Conservation (phyloP, 805 yeast species). For the Ogataea ganodermae region DNA sequence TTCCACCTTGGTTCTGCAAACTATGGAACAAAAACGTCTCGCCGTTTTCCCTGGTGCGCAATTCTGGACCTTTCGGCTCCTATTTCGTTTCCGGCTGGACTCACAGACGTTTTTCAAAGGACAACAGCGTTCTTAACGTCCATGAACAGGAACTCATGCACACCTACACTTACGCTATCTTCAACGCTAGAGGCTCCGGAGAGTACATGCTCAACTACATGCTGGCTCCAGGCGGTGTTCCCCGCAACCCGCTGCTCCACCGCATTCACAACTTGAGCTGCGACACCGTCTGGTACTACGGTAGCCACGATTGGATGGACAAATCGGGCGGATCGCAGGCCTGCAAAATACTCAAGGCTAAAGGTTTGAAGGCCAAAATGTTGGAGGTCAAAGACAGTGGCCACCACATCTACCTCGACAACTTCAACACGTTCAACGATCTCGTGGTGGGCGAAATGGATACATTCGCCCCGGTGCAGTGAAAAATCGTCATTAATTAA, state of each 20-base stretch:
- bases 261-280: conserved; percentile 55
- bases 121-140: conserved; percentile 36
- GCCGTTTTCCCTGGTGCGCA: conserved; percentile 80
- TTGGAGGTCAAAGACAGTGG: conserved; percentile 57
- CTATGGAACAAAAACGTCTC: conserved; percentile 80
- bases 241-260: conserved; percentile 68
- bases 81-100: conserved; percentile 89
- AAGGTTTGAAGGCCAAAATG: conserved; percentile 24
- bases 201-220: conserved; percentile 86
- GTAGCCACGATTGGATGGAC: conserved; percentile 72
- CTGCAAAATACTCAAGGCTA: conserved; percentile 37
- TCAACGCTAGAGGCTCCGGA: conserved; percentile 87
- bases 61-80: conserved; percentile 81
- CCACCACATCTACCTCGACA: conserved; percentile 80
- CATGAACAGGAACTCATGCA: conserved; percentile 60
- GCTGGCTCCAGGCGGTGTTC: conserved; percentile 88
- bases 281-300: conserved; percentile 82
- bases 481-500: conserved; percentile 1
- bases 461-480: conserved; percentile 11
- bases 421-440: conserved; percentile 53
- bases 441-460: conserved; percentile 55
- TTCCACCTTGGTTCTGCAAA: conserved; percentile 76
- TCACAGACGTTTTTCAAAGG: conserved; percentile 68
- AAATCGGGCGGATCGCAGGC: conserved; percentile 47
- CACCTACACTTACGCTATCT: conserved; percentile 77